Percentiles rank a stretch among this genome's conserved stretches.
These are phyloP conservation scores for Ehretia macrophylla DNA, from an alignment of 257 asterid genomes.

Conservation along the genomic window DNA sequence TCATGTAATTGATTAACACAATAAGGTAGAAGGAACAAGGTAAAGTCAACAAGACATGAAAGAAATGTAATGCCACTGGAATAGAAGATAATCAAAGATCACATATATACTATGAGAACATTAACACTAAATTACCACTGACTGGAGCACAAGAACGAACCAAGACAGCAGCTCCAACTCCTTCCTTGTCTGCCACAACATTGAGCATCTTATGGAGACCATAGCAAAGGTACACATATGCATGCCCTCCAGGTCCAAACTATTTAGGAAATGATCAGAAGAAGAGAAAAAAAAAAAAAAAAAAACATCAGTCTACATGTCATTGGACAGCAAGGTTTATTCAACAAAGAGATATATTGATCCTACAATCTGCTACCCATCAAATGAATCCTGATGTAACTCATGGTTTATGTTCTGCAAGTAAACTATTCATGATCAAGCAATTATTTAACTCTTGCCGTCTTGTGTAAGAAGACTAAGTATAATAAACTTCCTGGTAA, in stretches of 20 bases:
- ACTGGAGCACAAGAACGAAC: slow-evolving; percentile 91
- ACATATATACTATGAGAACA: too few relatives aligned
- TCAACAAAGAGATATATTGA: not conserved
- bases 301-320: not conserved
- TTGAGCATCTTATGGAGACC: slow-evolving; percentile 91
- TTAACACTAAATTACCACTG: slow-evolving; percentile 37
- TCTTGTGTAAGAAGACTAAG: too few relatives aligned
- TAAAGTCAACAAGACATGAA: too few relatives aligned
- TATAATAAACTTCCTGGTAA: too few relatives aligned
- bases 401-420: too few relatives aligned
- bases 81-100: too few relatives aligned
- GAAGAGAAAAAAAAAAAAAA: not conserved
- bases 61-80: too few relatives aligned
- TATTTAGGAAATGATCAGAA: slow-evolving; percentile 15
- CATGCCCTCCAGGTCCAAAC: slow-evolving; percentile 96
- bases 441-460: too few relatives aligned
- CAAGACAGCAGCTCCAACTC: slow-evolving; percentile 82
- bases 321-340: not conserved
- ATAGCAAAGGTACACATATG: slow-evolving; percentile 87
- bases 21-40: too few relatives aligned
- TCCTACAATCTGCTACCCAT: not conserved
- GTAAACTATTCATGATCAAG: too few relatives aligned
- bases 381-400: too few relatives aligned
- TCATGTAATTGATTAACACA: too few relatives aligned
- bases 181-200: slow-evolving; percentile 90